These are phyloP conservation scores for Rubia tinctorum DNA, from an alignment of 305 asterid genomes.

Conservation along the genomic window DNA sequence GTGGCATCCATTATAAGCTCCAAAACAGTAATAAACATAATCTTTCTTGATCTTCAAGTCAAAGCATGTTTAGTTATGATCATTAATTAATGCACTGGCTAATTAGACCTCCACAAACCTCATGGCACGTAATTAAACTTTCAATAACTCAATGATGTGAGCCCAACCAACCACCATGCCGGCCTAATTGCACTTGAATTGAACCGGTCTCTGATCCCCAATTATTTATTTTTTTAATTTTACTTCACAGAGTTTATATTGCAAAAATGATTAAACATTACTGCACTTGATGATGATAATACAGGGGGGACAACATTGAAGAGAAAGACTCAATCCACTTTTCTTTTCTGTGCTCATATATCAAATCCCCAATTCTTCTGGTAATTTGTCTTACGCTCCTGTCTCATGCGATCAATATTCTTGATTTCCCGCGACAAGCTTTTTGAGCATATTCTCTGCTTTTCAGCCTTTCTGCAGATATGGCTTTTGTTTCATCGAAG, in stretches of 20 bases:
- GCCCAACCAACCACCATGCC: slow-evolving; percentile 5
- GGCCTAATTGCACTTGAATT: not conserved
- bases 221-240: too few species aligned
- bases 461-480: slow-evolving; percentile 1
- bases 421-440: not conserved
- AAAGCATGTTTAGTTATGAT: not conserved
- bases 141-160: not conserved
- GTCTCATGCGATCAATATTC: not conserved
- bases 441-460: not conserved
- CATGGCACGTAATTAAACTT: not conserved
- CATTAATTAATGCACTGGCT: not conserved
- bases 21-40: too few species aligned
- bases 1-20: not conserved
- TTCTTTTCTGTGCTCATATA: not conserved
- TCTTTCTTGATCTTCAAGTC: not conserved
- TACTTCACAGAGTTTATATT: not conserved
- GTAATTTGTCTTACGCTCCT: slow-evolving; percentile 3
- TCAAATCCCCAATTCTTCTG: not conserved
- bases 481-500: not conserved
- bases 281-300: not conserved
- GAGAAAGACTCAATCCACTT: not conserved
- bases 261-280: not conserved
- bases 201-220: not conserved
- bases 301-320: slow-evolving; percentile 6
- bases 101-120: not conserved